phyloP scores from a whole-genome alignment of 2,329 filamentous ascomycete species.

The Botrytis galanthina region DNA sequence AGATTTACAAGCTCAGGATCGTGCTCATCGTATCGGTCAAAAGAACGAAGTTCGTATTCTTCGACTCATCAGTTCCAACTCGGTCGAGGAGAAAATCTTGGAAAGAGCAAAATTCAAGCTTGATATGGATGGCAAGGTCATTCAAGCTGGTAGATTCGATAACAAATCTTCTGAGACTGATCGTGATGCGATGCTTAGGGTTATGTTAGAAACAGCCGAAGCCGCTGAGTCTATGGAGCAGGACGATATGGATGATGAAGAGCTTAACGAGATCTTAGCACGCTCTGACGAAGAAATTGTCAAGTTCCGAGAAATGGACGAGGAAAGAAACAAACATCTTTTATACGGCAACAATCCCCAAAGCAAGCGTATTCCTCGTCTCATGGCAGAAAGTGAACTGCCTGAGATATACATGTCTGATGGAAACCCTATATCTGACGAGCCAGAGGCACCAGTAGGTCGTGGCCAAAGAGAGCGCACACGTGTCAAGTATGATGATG shows the following conservation, averaged over 20 bases:
- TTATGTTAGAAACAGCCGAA: slow-evolving; percentile 82
- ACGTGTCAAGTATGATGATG: slow-evolving; percentile 92
- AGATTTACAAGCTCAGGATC: slow-evolving; percentile 98
- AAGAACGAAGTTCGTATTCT: slow-evolving; percentile 99
- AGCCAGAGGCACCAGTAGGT: slow-evolving; percentile 73
- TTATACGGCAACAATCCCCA: slow-evolving; percentile 67
- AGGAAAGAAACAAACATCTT: slow-evolving; percentile 63
- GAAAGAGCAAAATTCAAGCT: slow-evolving; percentile 97
- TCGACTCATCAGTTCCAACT: slow-evolving; percentile 92
- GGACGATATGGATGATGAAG: slow-evolving; percentile 98
- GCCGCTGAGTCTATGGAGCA: slow-evolving; percentile 69
- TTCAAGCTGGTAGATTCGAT: slow-evolving; percentile 98
- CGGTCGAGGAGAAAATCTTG: slow-evolving; percentile 97
- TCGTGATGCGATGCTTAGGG: slow-evolving; percentile 92
- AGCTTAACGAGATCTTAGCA: slow-evolving; percentile 91
- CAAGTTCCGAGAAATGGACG: slow-evolving; percentile 80
- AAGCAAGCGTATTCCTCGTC: slow-evolving; percentile 66
- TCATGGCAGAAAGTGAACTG: slow-evolving; percentile 83
- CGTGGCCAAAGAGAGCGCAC: slow-evolving; percentile 94
- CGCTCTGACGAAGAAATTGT: slow-evolving; percentile 76
- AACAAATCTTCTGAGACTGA: slow-evolving; percentile 99
- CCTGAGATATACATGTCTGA: slow-evolving; percentile 93
- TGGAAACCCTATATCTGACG: slow-evolving; percentile 75
- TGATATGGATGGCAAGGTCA: slow-evolving; percentile 99
- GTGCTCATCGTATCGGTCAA: slow-evolving; percentile 98